Base-by-base conservation (phyloP, 2,329 filamentous ascomycete genomes). In the Colletotrichum caudatum region DNA sequence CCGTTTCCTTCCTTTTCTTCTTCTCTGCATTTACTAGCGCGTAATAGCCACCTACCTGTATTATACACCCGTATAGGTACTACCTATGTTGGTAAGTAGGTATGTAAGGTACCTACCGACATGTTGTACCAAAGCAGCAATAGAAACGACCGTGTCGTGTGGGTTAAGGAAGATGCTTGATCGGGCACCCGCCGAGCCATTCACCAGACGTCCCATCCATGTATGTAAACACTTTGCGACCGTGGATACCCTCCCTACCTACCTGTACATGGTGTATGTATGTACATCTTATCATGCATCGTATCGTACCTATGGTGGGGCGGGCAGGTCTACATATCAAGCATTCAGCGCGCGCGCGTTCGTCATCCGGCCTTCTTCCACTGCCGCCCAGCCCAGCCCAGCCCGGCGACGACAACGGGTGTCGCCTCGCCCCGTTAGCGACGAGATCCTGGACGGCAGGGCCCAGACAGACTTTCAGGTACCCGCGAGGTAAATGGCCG, bases 391-490 rank as follows among this genome's bases (percentile, higher is more conserved):
- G 39, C 26, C 39, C 18, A 18, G 20, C 39, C 39, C 41, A 16
- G 39, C 26, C 39, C 18, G 44, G 18, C 26, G 26, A 26, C 57
- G 51, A 53, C 68, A 58, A 44, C 57, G 41, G 41, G 11, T 67
- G 68, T 53, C 64, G 51, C 46, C 26, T 53, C 51, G 35, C 35
- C 33, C 33, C 37, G 51, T 67, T 58, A 67, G 57, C 68, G 46
- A 62, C 64, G 33, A 57, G 50, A 67, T 71, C 64, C 64, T 57
- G 58, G 57, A 53, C 59, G 8, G 14, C 1, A 7, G 26, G 29
- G 26, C 46, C 69, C 53, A 54, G 41, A 56, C 69, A 59, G 46
- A 63, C 69, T 71, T 71, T 59, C 64, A 68, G 64, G 69, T 71
- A 71, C 69, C 69, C 69, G 69, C 51, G 46, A 71, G 64, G 64